phyloP scores from a whole-genome alignment of 202 grass and related monocot genomes.

The Eragrostis tef region DNA sequence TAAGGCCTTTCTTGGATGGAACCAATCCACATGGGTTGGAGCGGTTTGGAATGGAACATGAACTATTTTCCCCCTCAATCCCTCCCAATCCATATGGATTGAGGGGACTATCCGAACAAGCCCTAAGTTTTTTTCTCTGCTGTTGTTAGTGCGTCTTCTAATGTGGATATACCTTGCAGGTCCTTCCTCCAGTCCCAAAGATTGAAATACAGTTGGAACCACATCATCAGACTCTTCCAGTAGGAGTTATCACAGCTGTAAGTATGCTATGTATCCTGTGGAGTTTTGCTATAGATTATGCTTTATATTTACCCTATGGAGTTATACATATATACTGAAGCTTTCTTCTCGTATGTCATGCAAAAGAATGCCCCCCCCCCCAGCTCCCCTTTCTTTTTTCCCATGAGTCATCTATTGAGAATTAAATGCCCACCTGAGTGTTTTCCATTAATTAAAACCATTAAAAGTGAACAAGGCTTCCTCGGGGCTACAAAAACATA shows the following conservation, averaged over 20 bases:
- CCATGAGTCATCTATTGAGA: too few relatives aligned
- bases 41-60: too few relatives aligned
- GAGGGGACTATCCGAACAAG: too few relatives aligned
- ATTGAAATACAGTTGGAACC: slow-evolving; percentile 70
- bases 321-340: neutral
- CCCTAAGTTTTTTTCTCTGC: neutral
- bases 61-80: too few relatives aligned
- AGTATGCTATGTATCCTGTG: slow-evolving; percentile 34
- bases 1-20: too few relatives aligned
- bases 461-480: neutral
- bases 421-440: neutral
- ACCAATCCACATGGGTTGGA: too few relatives aligned
- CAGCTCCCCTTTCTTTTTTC: too few relatives aligned
- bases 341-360: neutral
- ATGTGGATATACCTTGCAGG: slow-evolving; percentile 50
- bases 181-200: slow-evolving; percentile 76
- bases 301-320: neutral
- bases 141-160: slow-evolving; percentile 17
- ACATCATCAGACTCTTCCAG: slow-evolving; percentile 76
- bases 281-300: neutral
- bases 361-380: neutral
- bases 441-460: neutral
- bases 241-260: slow-evolving; percentile 81
- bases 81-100: too few relatives aligned
- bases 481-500: neutral